phyloP scores from a whole-genome alignment of 208 protist genomes.

The Leishmania tropica region DNA sequence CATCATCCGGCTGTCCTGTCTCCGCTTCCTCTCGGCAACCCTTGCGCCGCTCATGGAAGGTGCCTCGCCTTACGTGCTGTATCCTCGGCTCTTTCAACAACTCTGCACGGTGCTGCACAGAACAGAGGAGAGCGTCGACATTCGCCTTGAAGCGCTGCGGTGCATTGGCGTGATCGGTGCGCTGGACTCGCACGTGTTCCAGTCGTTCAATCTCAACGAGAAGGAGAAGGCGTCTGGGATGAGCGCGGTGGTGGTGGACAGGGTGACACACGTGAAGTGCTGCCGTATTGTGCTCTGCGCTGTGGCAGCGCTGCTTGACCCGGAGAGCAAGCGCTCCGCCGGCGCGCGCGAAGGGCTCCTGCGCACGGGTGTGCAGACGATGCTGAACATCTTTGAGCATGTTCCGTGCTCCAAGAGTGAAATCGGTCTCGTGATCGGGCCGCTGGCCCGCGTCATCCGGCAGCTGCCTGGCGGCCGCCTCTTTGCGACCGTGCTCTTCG shows the following conservation, averaged over 20 bases:
- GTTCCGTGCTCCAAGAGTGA: slow-evolving; percentile 68
- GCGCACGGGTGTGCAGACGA: slow-evolving; percentile 66
- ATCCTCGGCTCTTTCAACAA: slow-evolving; percentile 70
- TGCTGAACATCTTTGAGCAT: slow-evolving; percentile 74
- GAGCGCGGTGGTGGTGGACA: slow-evolving; percentile 35
- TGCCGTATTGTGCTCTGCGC: slow-evolving; percentile 63
- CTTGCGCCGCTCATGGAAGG: slow-evolving; percentile 67
- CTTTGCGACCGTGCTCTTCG: slow-evolving; percentile 67
- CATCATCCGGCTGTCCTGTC: slow-evolving; percentile 59
- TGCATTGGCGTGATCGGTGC: slow-evolving; percentile 84
- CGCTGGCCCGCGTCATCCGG: slow-evolving; percentile 60
- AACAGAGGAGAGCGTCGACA: slow-evolving; percentile 67
- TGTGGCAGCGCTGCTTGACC: slow-evolving; percentile 63
- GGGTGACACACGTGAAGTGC: slow-evolving; percentile 73
- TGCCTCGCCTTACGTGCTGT: slow-evolving; percentile 66
- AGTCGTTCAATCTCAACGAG: slow-evolving; percentile 44
- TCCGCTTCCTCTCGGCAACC: slow-evolving; percentile 75
- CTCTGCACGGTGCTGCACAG: slow-evolving; percentile 66
- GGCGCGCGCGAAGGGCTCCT: slow-evolving; percentile 60
- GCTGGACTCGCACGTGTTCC: slow-evolving; percentile 79
- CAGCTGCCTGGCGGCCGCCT: slow-evolving; percentile 52
- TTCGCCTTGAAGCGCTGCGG: slow-evolving; percentile 78
- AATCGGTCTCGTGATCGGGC: slow-evolving; percentile 58
- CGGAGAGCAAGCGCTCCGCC: slow-evolving; percentile 45
- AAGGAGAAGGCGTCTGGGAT: slow-evolving; percentile 35